A percentile compares a stretch with the other conserved stretches of the same genome.
phyloP scores from a whole-genome alignment of 2,329 filamentous ascomycete species.

The Fusarium xylarioides region DNA sequence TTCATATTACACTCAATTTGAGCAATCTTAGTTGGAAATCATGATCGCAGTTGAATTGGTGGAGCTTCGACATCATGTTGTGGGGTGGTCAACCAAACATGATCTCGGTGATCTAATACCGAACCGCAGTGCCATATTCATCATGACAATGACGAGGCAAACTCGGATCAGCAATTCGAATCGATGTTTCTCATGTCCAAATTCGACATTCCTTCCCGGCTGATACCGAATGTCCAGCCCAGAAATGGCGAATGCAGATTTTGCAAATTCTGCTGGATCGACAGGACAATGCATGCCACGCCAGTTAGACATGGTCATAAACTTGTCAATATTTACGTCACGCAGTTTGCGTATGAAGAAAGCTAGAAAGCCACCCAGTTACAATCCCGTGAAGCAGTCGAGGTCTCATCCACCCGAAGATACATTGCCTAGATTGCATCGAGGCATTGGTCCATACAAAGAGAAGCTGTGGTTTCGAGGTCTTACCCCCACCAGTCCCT shows the following conservation, averaged over 20 bases:
- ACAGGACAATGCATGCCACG: not conserved
- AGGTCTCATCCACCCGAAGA: not conserved
- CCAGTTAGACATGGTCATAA: not conserved
- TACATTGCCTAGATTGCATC: not conserved
- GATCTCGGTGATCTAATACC: constrained; percentile 36
- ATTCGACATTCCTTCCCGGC: not conserved
- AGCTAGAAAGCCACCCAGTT: constrained; percentile 3
- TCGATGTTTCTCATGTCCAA: not conserved
- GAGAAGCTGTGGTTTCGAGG: constrained; percentile 13
- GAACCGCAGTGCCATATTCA: constrained; percentile 7
- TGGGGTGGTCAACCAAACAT: constrained; percentile 11
- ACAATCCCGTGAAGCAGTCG: not conserved
- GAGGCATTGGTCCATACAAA: not conserved
- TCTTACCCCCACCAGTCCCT: constrained; percentile 13
- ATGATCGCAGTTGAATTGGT: constrained; percentile 26
- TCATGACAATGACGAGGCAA: constrained; percentile 21
- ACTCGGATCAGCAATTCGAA: constrained; percentile 26
- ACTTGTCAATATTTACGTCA: not conserved
- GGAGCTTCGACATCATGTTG: constrained; percentile 31
- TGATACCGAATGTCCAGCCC: not conserved
- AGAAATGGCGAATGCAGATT: not conserved
- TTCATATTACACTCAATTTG: constrained; percentile 1
- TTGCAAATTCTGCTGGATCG: not conserved
- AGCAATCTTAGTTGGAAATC: constrained; percentile 8
- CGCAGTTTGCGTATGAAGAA: not conserved